Evolutionary conservation across 2,329 filamentous ascomycete species (phyloP).

Genomic region (Neospermospora avenae): DNA sequence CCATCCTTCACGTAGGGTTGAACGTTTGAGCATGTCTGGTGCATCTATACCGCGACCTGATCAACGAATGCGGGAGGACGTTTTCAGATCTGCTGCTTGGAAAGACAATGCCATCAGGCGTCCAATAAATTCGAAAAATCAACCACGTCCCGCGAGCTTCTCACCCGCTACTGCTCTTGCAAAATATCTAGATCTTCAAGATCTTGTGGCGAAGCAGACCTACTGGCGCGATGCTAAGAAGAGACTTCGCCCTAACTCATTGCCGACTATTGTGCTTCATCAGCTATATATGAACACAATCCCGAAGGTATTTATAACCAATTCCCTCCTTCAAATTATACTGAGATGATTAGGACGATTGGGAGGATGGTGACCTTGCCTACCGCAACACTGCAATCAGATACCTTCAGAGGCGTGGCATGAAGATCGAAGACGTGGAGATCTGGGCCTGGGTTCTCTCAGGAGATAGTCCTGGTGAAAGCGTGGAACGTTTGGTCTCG

Average conservation of each 20-base stretch:
- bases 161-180: conserved; percentile 9
- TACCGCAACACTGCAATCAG: neutral
- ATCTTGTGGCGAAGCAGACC: conserved; percentile 1
- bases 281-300: conserved; percentile 15
- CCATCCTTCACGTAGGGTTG: neutral
- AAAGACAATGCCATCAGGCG: neutral
- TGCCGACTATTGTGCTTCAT: conserved; percentile 18
- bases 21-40: too few relatives aligned
- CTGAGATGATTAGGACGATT: conserved; percentile 2
- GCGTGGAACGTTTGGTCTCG: conserved; percentile 26
- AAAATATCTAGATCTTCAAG: conserved; percentile 20
- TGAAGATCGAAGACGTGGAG: conserved; percentile 24
- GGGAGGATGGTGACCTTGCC: conserved; percentile 3
- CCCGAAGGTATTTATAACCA: conserved; percentile 6
- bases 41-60: neutral
- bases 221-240: conserved; percentile 16
- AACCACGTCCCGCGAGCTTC: neutral
- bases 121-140: neutral
- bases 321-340: neutral
- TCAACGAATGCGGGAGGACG: neutral
- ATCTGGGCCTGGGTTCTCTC: conserved; percentile 32
- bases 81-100: neutral
- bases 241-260: neutral
- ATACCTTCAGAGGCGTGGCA: conserved; percentile 17
- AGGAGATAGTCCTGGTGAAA: conserved; percentile 20